These are phyloP conservation scores for Ascobolus immersus DNA, from an alignment of 495 filamentous ascomycete genomes.

Conservation along the genomic window DNA sequence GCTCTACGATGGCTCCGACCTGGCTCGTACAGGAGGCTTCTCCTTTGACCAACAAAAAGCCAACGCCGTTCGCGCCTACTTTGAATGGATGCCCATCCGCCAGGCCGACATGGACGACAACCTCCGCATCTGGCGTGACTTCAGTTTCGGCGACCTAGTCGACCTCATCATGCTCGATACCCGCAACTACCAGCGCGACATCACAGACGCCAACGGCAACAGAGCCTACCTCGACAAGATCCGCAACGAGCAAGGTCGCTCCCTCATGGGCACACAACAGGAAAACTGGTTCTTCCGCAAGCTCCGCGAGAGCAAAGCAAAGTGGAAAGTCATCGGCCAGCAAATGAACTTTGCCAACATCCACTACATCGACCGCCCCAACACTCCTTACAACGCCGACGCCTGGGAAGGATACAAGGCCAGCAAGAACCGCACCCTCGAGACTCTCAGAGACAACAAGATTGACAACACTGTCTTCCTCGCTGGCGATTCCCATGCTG, in stretches of 20 bases:
- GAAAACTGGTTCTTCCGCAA: constrained; percentile 43
- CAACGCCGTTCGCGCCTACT: constrained; percentile 45
- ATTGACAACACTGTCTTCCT: constrained; percentile 44
- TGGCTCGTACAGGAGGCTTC: constrained; percentile 31
- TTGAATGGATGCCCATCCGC: constrained; percentile 36
- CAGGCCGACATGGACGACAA: constrained; percentile 42
- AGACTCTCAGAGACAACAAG: constrained; percentile 30
- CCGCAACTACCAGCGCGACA: constrained; percentile 35
- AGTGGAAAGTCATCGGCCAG: constrained; percentile 39
- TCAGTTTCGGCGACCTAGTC: constrained; percentile 36
- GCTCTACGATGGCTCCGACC: constrained; percentile 35
- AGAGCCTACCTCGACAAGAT: constrained; percentile 29
- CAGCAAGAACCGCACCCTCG: constrained; percentile 36
- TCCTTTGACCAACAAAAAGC: constrained; percentile 39
- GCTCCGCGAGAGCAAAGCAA: constrained; percentile 28
- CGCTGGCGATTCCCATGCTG: constrained; percentile 36
- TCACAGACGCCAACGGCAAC: constrained; percentile 27
- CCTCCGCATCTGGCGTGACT: constrained; percentile 40
- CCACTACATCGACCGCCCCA: constrained; percentile 22
- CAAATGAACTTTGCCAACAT: constrained; percentile 38
- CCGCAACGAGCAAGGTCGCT: constrained; percentile 29
- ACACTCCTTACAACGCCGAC: constrained; percentile 32
- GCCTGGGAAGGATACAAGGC: constrained; percentile 37
- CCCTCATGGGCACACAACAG: constrained; percentile 37
- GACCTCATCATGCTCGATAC: constrained; percentile 49